Evolutionary conservation across 106 monocot genomes (phyloP), one percentile per base, ranked within the genome.

Genomic region (Xerophyta viscosa): DNA sequence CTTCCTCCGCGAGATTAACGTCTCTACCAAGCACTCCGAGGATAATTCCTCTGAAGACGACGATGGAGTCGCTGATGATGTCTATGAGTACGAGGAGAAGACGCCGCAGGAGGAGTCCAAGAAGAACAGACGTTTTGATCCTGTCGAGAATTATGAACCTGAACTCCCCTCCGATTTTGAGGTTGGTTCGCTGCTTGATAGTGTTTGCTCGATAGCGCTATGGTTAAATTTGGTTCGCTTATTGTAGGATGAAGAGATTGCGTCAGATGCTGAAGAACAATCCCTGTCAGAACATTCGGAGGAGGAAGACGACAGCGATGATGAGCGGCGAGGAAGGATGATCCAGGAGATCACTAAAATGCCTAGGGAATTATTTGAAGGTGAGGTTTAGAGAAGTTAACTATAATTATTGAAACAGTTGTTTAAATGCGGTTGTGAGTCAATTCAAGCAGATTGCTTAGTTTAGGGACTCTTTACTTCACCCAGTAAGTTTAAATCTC

Each of bases 141-240:
- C 61, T 6, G 94, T 96, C 28, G 94, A 96, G 14, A 85, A 85
- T 37, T 84, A 81, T 52, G 94, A 88, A 70, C 88, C 88, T 27
- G 88, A 96, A 73, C 68, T 96, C 20, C 92, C 92, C 2, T 63
- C 77, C 6, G 87, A 83, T 20, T 87, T 92, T 36, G 51, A 87
- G 80, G 91, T 91, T 11, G 14, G 46, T 41, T 29, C 24, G n/a
- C 0, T 17, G 12, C 20, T 19, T 53, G 24, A 20, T 21, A 26
- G 5, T 24, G 24, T 33, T 33, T 33, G 11, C 7, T 33, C 11
- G 33, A 33, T 33, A 6, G 33, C 33, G 33, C 11, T 5, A 11
- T 33, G 11, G 33, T 33, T 33, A 11, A 33, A 33, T 33, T 5
- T 28, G 20, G 41, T 50, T 61, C 7, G 33, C 7, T 6, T 10